Base-by-base conservation (phyloP, 1,284 basidiomycete species). In the Mycosarcoma mackinlayi region DNA sequence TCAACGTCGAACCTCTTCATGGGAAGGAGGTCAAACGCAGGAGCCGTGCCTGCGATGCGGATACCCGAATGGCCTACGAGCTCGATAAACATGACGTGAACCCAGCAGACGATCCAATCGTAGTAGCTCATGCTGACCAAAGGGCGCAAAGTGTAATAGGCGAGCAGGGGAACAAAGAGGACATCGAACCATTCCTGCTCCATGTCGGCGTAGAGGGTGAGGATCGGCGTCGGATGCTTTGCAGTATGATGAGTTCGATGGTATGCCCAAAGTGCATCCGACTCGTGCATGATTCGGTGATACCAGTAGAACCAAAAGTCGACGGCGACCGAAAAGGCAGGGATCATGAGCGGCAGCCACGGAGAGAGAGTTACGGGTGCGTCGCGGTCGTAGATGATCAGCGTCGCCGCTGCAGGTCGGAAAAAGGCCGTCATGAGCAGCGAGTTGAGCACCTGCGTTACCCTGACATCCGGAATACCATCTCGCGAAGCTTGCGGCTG, bases 231-330 rank as follows among this genome's bases (percentile, higher is more conserved):
- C 1, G 79, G 79, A 37, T 79, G 77, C 54, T 78, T 76, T 16
- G 75, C 62, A 2, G 37, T 58, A 57, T 80, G 78, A 37, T 78
- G 76, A 3, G 52, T 60, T 6, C 58, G 38, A 56, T 75, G 73
- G 65, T 54, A 63, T 30, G 46, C 40, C 79, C 79, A 80, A 2
- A 79, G 53, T 11, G 39, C n/a, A 23, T 64, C 60, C 4, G 57
- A 57, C 52, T 79, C 77, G 59, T 80, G 79, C 67, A 76, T 77
- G 27, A 67, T 52, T 10, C 76, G 67, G 52, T 80, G 79, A 56
- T 77, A 78, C 60, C 62, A 63, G 63, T 77, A 79, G 65, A 77
- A 80, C 67, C 56, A 78, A 42, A 77, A 77, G 60, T 79, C 78
- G 35, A 76, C 52, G 16, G 67, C 52, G 8, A 62, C 27, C 3